These are phyloP conservation scores for Amanita brunnescens DNA, from an alignment of 768 basidiomycete species.

Conservation along the genomic window DNA sequence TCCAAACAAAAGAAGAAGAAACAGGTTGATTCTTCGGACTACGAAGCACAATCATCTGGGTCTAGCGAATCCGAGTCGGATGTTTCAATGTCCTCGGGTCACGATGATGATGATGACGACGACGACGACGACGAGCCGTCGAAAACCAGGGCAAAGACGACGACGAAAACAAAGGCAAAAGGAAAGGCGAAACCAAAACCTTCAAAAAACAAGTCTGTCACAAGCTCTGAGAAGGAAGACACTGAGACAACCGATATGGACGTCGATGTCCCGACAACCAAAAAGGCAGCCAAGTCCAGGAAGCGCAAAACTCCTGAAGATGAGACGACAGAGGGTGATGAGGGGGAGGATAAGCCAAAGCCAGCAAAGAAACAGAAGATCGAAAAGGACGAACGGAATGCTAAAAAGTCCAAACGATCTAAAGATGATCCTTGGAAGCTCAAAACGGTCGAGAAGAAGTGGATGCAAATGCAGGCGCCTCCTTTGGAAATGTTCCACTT, in stretches of 20 bases:
- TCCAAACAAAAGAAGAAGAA: conserved; percentile 15
- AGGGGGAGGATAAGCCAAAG: conserved; percentile 26
- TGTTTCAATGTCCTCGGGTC: conserved; percentile 25
- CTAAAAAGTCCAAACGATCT: conserved; percentile 54
- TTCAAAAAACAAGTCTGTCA: conserved; percentile 10
- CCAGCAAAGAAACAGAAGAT: conserved; percentile 32
- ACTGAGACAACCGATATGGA: conserved; percentile 16
- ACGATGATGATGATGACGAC: conserved; percentile 21
- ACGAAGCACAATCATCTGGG: conserved; percentile 29
- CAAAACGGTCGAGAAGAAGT: conserved; percentile 56
- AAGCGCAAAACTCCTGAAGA: conserved; percentile 8
- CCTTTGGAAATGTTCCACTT: conserved; percentile 93
- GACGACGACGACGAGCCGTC: conserved; percentile 13
- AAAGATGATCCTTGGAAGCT: conserved; percentile 79
- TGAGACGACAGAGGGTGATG: conserved; percentile 17
- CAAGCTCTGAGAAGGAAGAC: conserved; percentile 17
- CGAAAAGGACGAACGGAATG: conserved; percentile 25
- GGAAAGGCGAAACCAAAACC: conserved; percentile 12
- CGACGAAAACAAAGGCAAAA: conserved; percentile 18
- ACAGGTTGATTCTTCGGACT: conserved; percentile 25
- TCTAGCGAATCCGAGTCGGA: conserved; percentile 25
- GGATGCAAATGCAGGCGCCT: conserved; percentile 72
- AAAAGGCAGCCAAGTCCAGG: background rate
- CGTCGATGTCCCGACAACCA: conserved; percentile 1
- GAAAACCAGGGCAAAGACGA: conserved; percentile 21